Base-by-base conservation (phyloP, 177 flowering plant genomes). In the Vitis hybrid region DNA sequence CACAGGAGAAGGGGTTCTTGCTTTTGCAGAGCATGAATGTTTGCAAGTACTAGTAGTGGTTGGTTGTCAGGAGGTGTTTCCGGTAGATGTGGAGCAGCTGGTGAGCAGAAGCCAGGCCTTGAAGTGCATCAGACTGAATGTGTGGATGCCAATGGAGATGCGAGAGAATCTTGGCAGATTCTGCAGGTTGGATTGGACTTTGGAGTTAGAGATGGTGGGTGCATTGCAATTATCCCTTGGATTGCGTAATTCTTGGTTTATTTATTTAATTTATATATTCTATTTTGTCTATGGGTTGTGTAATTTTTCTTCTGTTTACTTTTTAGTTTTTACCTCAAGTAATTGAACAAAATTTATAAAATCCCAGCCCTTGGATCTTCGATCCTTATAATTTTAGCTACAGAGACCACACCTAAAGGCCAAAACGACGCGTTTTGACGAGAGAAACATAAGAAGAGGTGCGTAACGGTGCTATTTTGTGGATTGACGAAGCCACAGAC, bases 1-100 rank as follows among this genome's bases (percentile, higher is more conserved):
- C 54, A 66, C 70, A 1, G 70, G 75, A 58, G 52, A 24, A 40
- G 71, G 75, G 10, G 5, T 73, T n/a, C 65, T 55, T 13, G 66
- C 66, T 10, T 67, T 72, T 48, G 52, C 40, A 2, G 10, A 52
- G 12, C 75, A 61, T 48, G 56, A 19, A 24, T 61, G 57, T 17
- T 67, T 67, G 59, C 71, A 73, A 12, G 14, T 40, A 18, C 32
- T 73, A 2, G 62, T 73, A 18, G 19, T 73, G 62, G 60, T 67
- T 67, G 27, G 27, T 24, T 24, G 27, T 24, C 27, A 24, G 27
- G 27, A 2, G 27, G 27, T 24, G 67, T 67, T 40, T 73, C 71
- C 55, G 17, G 15, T 7, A 73, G 46, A 54, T 67, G 70, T 60
- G 21, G 59, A 67, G 62, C 62, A 61, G 1, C 11, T 8, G 15